These are phyloP conservation scores for Trichosporon ovoides DNA, from an alignment of 1,284 basidiomycete species.

Conservation along the genomic window DNA sequence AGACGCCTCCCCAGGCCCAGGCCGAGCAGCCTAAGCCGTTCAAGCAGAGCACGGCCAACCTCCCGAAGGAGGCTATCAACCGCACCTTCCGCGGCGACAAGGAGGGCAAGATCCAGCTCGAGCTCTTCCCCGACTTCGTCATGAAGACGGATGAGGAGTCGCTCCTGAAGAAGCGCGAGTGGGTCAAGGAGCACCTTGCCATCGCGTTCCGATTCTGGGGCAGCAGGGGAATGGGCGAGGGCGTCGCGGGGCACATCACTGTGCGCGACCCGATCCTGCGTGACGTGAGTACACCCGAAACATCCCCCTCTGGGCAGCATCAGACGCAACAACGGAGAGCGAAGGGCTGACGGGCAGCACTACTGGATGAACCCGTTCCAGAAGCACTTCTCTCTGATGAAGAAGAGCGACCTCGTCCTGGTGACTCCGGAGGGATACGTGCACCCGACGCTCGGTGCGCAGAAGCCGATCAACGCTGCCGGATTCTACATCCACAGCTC, in stretches of 20 bases:
- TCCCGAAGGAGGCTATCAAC: conserved; percentile 29
- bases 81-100: conserved; percentile 36
- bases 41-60: conserved; percentile 23
- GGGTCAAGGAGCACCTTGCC: conserved; percentile 51
- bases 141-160: conserved; percentile 28
- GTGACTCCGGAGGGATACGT: conserved; percentile 43
- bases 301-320: too few relatives aligned
- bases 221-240: conserved; percentile 58
- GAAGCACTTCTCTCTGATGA: conserved; percentile 28
- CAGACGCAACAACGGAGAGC: too few relatives aligned
- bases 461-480: conserved; percentile 47
- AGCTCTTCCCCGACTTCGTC: conserved; percentile 29
- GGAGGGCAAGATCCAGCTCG: conserved; percentile 31
- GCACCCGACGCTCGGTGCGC: conserved; percentile 35
- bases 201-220: conserved; percentile 46
- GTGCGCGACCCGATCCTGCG: conserved; percentile 53
- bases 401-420: conserved; percentile 32
- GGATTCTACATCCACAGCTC: conserved; percentile 58
- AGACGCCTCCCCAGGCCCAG: background rate
- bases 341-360: conserved; percentile 9
- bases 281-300: conserved; percentile 23
- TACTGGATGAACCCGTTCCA: conserved; percentile 46
- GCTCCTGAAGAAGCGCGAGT: conserved; percentile 34
- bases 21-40: background rate
- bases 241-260: conserved; percentile 61